phyloP scores from a whole-genome alignment of 176 grass and related monocot genomes.

The Chrysopogon serrulatus region DNA sequence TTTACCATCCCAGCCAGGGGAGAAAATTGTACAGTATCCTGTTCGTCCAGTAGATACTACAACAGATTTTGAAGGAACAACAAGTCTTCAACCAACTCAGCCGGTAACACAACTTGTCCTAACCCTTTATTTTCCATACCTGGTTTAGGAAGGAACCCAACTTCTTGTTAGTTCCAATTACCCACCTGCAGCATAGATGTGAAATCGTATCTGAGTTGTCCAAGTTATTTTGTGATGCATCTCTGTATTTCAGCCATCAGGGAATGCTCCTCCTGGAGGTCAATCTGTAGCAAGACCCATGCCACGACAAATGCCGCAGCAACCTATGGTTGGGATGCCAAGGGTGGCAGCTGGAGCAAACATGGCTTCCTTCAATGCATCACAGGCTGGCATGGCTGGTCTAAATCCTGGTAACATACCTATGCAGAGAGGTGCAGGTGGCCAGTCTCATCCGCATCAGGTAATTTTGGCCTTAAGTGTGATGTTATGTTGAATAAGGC shows the following conservation, averaged over 20 bases:
- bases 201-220: background rate
- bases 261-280: constrained; percentile 57
- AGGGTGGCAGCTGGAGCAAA: constrained; percentile 56
- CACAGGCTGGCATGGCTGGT: constrained; percentile 68
- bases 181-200: constrained; percentile 14
- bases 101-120: constrained; percentile 41
- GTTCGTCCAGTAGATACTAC: constrained; percentile 88
- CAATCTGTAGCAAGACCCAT: constrained; percentile 59
- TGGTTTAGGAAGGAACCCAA: background rate
- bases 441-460: constrained; percentile 83
- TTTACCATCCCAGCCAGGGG: constrained; percentile 72
- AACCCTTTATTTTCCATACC: background rate
- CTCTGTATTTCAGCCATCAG: constrained; percentile 59
- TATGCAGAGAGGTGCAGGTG: constrained; percentile 69
- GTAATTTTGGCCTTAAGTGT: constrained; percentile 15
- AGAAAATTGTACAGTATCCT: constrained; percentile 80
- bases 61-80: constrained; percentile 97
- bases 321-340: constrained; percentile 66
- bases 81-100: constrained; percentile 87
- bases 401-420: constrained; percentile 78
- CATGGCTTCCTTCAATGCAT: constrained; percentile 61
- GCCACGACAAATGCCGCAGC: constrained; percentile 74
- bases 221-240: background rate
- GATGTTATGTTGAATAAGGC: background rate
- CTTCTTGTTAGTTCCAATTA: background rate